Evolutionary conservation across 23 red algal genomes (phyloP).

Genomic region (Porphyridium purpureum): DNA sequence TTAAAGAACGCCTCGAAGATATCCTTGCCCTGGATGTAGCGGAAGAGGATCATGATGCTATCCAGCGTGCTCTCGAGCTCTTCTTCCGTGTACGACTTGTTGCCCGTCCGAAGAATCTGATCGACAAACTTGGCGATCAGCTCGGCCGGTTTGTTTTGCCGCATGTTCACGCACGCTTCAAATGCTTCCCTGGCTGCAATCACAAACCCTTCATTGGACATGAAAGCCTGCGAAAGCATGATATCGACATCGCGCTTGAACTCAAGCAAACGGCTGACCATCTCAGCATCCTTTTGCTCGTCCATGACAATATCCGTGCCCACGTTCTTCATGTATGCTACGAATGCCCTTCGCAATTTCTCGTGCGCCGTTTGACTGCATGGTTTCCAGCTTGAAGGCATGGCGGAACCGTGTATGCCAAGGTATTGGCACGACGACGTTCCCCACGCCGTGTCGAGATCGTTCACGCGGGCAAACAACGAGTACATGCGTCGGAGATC

Average conservation of each 20-base stretch:
- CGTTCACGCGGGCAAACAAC: slow-evolving; percentile 27
- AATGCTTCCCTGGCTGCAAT: slow-evolving; percentile 60
- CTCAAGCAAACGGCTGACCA: slow-evolving; percentile 58
- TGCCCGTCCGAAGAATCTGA: slow-evolving; percentile 57
- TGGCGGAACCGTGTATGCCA: no score
- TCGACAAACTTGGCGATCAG: slow-evolving; percentile 80
- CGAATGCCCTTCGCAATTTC: slow-evolving; percentile 25
- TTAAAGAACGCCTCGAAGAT: slow-evolving; percentile 94
- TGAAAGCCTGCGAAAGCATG: slow-evolving; percentile 40
- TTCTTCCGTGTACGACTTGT: slow-evolving; percentile 56
- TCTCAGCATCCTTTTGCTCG: slow-evolving; percentile 48
- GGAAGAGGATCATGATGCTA: slow-evolving; percentile 61
- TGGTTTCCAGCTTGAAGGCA: no score
- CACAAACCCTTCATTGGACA: slow-evolving; percentile 31
- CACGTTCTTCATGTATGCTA: slow-evolving; percentile 46
- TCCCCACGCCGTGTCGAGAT: slow-evolving; percentile 10
- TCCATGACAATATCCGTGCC: slow-evolving; percentile 59
- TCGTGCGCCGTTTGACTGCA: slow-evolving; percentile 26
- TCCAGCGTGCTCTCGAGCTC: slow-evolving; percentile 55
- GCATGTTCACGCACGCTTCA: slow-evolving; percentile 74
- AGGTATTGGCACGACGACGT: no score
- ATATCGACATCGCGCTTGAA: slow-evolving; percentile 44
- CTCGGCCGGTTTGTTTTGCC: slow-evolving; percentile 76
- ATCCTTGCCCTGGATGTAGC: slow-evolving; percentile 85
- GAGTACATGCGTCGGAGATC: slow-evolving; percentile 23